Evolutionary conservation across 768 basidiomycete genomes (phyloP), one percentile per base, ranked within the genome.

Genomic region (Serendipita sp.): DNA sequence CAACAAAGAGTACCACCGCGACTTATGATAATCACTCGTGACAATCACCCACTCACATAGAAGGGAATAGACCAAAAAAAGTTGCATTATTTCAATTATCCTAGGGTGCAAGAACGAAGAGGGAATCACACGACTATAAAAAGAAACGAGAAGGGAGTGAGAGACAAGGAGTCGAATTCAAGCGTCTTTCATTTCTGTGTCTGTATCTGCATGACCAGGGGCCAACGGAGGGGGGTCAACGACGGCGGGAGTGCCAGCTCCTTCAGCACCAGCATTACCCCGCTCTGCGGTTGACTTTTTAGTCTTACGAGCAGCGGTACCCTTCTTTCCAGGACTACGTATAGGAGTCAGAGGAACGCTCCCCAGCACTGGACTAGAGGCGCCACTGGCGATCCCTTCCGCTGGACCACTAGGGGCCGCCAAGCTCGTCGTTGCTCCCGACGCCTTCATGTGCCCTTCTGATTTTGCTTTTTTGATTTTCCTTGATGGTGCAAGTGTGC

Each of bases 401-500:
- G n/a, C 8, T n/a, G 33, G 27, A 36, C 55, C 55, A 29, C 55
- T 40, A 40, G 40, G 13, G 13, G 40, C 13, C 40, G 40, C 40
- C 13, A 40, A 13, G 2, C 40, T 40, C 40, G 40, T 13, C 6
- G 40, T 13, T 40, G 40, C 40, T 40, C 23, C 23, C 23, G 23
- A 23, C 23, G 23, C 52, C 16, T 36, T 36, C 27, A 60, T 23
- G 29, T 37, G 8, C 10, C 16, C 55, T 10, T 60, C 55, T 8
- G 55, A 60, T 60, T 60, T 60, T 23, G 34, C 11, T 18, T 60
- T 60, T 60, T 60, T 60, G 55, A 60, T 29, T 29, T 34, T 31
- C 55, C 31, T 60, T 27, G 33, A 29, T 36, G 55, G 27, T 27
- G 55, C 33, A 10, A 60, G 55, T 23, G 27, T 23, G 34, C 55